Evolutionary conservation across 1,139 yeast species (phyloP).

Genomic region (Hansenula sp.): DNA sequence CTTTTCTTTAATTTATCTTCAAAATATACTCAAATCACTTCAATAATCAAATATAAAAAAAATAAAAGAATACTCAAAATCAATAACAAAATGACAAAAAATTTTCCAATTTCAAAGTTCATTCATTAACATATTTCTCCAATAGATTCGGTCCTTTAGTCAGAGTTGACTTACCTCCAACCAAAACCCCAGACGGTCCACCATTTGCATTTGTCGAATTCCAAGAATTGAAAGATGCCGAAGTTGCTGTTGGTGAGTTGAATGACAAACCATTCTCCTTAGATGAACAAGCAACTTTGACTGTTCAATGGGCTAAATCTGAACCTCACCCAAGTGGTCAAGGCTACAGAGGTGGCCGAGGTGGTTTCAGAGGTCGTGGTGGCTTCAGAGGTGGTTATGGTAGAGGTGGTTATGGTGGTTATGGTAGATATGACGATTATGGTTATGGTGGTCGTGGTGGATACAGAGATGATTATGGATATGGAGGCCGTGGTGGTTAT

Average conservation of each 20-base stretch:
- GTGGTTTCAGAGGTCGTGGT: constrained; percentile 18
- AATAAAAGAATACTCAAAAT: neutral
- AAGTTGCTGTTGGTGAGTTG: constrained; percentile 49
- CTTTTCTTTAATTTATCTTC: neutral
- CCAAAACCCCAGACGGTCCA: constrained; percentile 57
- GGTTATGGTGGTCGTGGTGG: constrained; percentile 12
- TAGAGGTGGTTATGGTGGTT: constrained; percentile 2
- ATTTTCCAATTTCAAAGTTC: neutral
- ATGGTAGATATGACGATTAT: constrained; percentile 5
- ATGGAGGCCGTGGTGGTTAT: constrained; percentile 2
- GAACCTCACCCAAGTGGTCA: constrained; percentile 39
- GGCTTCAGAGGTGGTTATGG: constrained; percentile 14
- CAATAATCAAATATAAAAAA: too few relatives aligned
- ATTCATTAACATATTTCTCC: neutral
- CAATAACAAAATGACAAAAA: neutral
- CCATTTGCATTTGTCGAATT: constrained; percentile 75
- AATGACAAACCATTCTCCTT: constrained; percentile 42
- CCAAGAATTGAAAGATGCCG: constrained; percentile 55
- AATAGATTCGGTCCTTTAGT: constrained; percentile 57
- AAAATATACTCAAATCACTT: neutral
- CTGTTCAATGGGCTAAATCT: constrained; percentile 57
- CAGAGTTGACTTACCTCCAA: constrained; percentile 68
- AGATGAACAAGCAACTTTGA: constrained; percentile 35
- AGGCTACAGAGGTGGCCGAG: constrained; percentile 13
- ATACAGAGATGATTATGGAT: constrained; percentile 13